phyloP scores from a whole-genome alignment of 2,329 filamentous ascomycete genomes.

The Exophiala viscosa region DNA sequence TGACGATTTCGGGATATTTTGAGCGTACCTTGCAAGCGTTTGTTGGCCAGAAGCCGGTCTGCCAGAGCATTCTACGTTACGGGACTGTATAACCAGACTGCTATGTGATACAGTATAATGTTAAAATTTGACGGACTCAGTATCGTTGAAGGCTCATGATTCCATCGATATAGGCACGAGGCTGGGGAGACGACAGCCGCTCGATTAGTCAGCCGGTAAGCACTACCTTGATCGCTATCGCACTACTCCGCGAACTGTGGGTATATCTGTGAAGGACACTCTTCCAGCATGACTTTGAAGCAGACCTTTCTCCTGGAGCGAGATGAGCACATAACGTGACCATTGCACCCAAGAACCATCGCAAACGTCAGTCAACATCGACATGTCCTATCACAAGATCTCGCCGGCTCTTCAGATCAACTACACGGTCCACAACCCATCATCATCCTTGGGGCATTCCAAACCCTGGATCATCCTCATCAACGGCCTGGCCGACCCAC shows the following conservation, averaged over 20 bases:
- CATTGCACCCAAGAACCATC: neutral
- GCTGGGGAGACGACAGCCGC: no score
- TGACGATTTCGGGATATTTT: neutral
- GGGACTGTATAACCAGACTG: no score
- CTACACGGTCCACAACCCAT: conserved; percentile 9
- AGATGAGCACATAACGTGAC: neutral
- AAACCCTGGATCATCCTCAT: conserved; percentile 15
- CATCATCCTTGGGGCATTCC: neutral
- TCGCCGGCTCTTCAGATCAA: conserved; percentile 10
- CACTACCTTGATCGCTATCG: no score
- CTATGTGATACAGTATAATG: no score
- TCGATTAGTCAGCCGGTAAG: no score
- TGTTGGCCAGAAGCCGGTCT: no score
- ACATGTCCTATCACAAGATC: conserved; percentile 9
- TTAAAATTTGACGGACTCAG: no score
- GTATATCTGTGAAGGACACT: neutral
- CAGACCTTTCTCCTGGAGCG: neutral
- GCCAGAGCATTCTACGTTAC: no score
- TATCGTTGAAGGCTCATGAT: no score
- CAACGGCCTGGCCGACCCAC: conserved; percentile 17
- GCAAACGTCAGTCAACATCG: no score
- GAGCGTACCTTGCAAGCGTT: conserved; percentile 16
- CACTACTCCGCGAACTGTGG: neutral
- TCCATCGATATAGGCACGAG: no score
- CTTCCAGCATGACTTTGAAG: no score